Percentiles rank a stretch among this genome's conserved stretches.
These are phyloP conservation scores for Starmerella bombicola DNA, from an alignment of 805 yeast species.

Conservation along the genomic window DNA sequence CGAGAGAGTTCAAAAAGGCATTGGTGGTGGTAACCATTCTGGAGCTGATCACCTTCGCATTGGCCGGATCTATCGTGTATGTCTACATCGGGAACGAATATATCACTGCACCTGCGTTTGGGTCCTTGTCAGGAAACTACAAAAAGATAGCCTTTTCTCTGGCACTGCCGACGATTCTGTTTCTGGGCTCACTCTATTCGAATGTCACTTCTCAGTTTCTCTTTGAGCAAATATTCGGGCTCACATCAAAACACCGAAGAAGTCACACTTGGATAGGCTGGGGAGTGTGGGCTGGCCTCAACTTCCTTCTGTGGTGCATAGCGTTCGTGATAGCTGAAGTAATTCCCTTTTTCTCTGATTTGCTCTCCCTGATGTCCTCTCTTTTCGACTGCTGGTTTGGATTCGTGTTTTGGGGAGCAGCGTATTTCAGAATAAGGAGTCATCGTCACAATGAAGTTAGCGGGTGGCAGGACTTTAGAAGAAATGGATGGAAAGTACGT, in stretches of 20 bases:
- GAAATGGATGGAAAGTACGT: slow-evolving; percentile 28
- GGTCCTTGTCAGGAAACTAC: slow-evolving; percentile 36
- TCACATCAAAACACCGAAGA: slow-evolving; percentile 35
- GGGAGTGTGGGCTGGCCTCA: slow-evolving; percentile 39
- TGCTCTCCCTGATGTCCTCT: slow-evolving; percentile 47
- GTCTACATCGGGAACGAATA: slow-evolving; percentile 44
- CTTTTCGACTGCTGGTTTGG: slow-evolving; percentile 57
- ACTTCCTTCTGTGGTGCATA: slow-evolving; percentile 36
- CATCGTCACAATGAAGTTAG: slow-evolving; percentile 23
- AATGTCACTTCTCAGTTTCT: slow-evolving; percentile 44
- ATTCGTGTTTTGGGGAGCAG: slow-evolving; percentile 49
- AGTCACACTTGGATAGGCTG: slow-evolving; percentile 42
- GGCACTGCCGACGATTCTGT: slow-evolving; percentile 45
- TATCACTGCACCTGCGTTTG: slow-evolving; percentile 49
- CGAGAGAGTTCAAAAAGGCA: slow-evolving; percentile 47
- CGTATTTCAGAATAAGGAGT: slow-evolving; percentile 31
- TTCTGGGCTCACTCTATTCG: slow-evolving; percentile 42
- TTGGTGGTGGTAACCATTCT: slow-evolving; percentile 39
- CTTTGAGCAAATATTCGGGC: slow-evolving; percentile 36
- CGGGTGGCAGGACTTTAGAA: slow-evolving; percentile 25
- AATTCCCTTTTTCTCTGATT: slow-evolving; percentile 50
- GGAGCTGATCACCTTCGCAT: slow-evolving; percentile 39
- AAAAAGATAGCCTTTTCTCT: slow-evolving; percentile 48
- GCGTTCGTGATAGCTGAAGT: slow-evolving; percentile 53
- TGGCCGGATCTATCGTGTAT: slow-evolving; percentile 47